Evolutionary conservation across 2,329 filamentous ascomycete genomes (phyloP), one percentile per base, ranked within the genome.

Genomic region (Xylaria hypoxylon): DNA sequence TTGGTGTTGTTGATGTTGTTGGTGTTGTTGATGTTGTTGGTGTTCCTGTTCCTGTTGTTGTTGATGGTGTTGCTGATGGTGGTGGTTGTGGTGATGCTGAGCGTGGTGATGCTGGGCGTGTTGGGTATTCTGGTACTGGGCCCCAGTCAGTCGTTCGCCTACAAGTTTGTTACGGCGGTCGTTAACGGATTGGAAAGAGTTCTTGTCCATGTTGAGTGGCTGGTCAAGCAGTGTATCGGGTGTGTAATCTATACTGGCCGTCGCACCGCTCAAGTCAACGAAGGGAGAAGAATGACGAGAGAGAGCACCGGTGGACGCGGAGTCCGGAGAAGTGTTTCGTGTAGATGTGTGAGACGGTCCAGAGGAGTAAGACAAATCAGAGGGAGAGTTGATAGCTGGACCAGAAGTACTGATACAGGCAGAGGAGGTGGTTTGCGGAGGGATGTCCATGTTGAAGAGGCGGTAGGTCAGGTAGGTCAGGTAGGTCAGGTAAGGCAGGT

Each of bases 281-380:
- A 73, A 70, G 19, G 72, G 70, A 28, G 72, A 76, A 19, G 67
- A 67, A 44, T 64, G 60, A 59, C 51, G 68, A 47, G 68, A 70
- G 61, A 55, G 33, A 19, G 55, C 33, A 42, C 19, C 15, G 11
- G 26, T 15, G 51, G 60, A 57, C 33, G 55, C 48, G 44, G 70
- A 68, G 48, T 65, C 67, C 22, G 75, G 74, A 55, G 76, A 76
- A 5, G 72, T 73, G 59, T 70, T 70, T 64, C 72, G 72, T 47
- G 71, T 76, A 22, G 76, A 76, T 56, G 68, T 63, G 47, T 48
- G 68, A 67, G 75, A 77, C 31, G 69, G 61, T 17, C 65, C 71
- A 52, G 75, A 74, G n/a, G 71, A 76, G 65, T 72, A 74, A 68
- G 75, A 77, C 66, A 73, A 35, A 47, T 72, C 68, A 59, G 75